phyloP scores from a whole-genome alignment of 768 basidiomycete genomes.

The Lactarius sp. region DNA sequence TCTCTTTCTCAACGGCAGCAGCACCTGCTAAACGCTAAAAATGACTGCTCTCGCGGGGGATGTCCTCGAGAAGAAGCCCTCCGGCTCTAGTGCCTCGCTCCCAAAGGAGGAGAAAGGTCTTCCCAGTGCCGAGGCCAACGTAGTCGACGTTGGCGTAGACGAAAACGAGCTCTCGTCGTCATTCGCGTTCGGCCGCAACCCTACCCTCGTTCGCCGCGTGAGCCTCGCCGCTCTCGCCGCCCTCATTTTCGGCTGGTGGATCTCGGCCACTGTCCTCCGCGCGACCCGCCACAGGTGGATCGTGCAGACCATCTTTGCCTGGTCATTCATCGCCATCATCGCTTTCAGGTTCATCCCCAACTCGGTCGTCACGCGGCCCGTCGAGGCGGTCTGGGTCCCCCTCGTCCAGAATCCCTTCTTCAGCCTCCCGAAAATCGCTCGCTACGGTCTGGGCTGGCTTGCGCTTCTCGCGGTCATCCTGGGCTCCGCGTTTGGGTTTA shows the following conservation, averaged over 20 bases:
- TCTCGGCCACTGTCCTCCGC: slow-evolving; percentile 61
- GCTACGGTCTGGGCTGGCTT: slow-evolving; percentile 69
- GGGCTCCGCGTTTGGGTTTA: slow-evolving; percentile 84
- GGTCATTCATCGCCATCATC: slow-evolving; percentile 75
- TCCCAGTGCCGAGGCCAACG: slow-evolving; percentile 13
- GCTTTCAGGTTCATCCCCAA: slow-evolving; percentile 83
- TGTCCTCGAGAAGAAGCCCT: slow-evolving; percentile 26
- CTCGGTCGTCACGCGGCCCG: slow-evolving; percentile 62
- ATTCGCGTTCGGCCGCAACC: slow-evolving; percentile 21
- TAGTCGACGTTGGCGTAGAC: slow-evolving; percentile 9
- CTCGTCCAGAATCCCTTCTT: slow-evolving; percentile 65
- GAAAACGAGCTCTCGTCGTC: slow-evolving; percentile 26
- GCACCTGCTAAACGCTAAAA: not conserved
- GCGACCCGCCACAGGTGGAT: slow-evolving; percentile 79
- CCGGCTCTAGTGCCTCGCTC: slow-evolving; percentile 27
- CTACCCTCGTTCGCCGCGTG: slow-evolving; percentile 29
- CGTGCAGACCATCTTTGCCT: slow-evolving; percentile 75
- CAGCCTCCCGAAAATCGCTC: slow-evolving; percentile 43
- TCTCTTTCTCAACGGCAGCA: slow-evolving; percentile 9
- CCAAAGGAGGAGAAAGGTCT: slow-evolving; percentile 29
- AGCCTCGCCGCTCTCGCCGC: slow-evolving; percentile 49
- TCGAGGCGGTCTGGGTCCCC: slow-evolving; percentile 66
- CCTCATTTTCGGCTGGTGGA: slow-evolving; percentile 82
- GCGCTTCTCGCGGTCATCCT: slow-evolving; percentile 73
- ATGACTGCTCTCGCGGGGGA: not conserved